phyloP scores from a whole-genome alignment of 257 asterid species.

The Perilla frutescens region DNA sequence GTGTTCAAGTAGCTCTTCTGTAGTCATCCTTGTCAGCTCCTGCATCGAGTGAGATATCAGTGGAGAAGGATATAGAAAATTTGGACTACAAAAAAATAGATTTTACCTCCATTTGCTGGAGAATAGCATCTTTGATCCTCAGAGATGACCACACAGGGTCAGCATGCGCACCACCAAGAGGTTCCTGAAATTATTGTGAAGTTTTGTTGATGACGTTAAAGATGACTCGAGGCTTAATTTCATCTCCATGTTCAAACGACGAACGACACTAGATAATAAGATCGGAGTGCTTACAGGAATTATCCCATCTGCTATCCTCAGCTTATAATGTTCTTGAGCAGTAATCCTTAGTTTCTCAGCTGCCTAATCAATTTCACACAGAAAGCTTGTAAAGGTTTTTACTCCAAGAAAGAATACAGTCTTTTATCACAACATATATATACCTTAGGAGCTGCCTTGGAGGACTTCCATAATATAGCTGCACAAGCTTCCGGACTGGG shows the following conservation, averaged over 20 bases:
- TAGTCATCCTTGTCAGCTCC: conserved; percentile 55
- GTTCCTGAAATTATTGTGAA: conserved; percentile 46
- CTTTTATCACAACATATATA: not conserved
- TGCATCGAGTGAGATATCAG: conserved; percentile 31
- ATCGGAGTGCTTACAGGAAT: conserved; percentile 50
- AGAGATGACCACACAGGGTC: conserved; percentile 61
- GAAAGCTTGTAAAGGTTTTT: not conserved
- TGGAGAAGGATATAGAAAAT: not conserved
- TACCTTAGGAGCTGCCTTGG: conserved; percentile 65
- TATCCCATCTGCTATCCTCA: conserved; percentile 56
- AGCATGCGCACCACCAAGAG: conserved; percentile 72
- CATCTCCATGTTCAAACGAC: not conserved
- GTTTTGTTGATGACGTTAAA: not conserved
- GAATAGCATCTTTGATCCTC: conserved; percentile 56
- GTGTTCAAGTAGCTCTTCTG: conserved; percentile 50
- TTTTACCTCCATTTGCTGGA: conserved; percentile 57
- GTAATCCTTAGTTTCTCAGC: conserved; percentile 65
- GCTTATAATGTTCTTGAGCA: conserved; percentile 55
- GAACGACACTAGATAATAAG: not conserved
- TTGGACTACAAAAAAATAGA: not conserved
- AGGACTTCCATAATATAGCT: conserved; percentile 59
- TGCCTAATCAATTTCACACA: conserved; percentile 41
- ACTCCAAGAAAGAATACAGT: not conserved
- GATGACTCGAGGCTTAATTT: not conserved
- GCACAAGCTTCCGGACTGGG: conserved; percentile 68